Evolutionary conservation across 2,329 filamentous ascomycete species (phyloP).

Genomic region (Trichoderma guizhouense): DNA sequence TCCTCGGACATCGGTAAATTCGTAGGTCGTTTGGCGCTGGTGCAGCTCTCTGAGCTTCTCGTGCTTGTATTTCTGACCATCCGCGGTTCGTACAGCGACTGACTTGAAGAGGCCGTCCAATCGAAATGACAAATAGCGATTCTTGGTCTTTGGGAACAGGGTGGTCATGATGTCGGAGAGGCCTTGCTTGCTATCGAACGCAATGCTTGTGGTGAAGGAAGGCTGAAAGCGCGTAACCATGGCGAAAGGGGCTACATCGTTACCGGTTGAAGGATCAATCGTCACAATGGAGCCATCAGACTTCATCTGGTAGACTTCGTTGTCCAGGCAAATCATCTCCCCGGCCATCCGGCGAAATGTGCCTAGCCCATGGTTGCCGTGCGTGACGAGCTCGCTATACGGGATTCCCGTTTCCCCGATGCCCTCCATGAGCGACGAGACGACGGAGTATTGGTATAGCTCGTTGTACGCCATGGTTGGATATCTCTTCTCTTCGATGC

Average conservation of each 20-base stretch:
- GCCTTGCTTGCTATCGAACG: not conserved
- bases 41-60: not conserved
- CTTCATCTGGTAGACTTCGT: slow-evolving; percentile 6
- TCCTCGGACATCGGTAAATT: not conserved
- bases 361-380: slow-evolving; percentile 7
- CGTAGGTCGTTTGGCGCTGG: not conserved
- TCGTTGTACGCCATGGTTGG: slow-evolving; percentile 1
- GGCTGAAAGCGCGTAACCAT: slow-evolving; percentile 1
- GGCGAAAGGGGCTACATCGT: not conserved
- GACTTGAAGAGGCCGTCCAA: not conserved
- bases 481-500: not conserved
- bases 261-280: not conserved
- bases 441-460: slow-evolving; percentile 9
- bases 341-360: slow-evolving; percentile 12
- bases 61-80: not conserved
- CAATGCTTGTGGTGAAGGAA: not conserved
- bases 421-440: slow-evolving; percentile 10
- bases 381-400: not conserved
- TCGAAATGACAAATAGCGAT: not conserved
- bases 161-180: not conserved
- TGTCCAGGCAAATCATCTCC: slow-evolving; percentile 9
- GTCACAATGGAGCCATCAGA: slow-evolving; percentile 1
- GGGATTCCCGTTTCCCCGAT: not conserved
- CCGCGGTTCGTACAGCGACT: not conserved
- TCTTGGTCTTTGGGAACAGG: not conserved